phyloP scores from a whole-genome alignment of 129 eudicot species.

The Escallonia herrerae region DNA sequence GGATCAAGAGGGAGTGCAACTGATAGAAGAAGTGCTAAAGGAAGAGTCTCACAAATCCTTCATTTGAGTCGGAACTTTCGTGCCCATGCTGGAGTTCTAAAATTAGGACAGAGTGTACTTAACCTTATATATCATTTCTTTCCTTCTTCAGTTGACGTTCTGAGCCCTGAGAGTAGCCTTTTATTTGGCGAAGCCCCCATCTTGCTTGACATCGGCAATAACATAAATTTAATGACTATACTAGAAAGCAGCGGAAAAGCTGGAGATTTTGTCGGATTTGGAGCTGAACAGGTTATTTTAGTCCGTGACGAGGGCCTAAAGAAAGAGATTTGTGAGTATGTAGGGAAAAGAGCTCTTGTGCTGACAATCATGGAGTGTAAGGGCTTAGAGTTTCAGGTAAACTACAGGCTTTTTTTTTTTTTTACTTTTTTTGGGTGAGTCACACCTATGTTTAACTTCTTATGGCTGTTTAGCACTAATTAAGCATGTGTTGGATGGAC shows the following conservation, averaged over 20 bases:
- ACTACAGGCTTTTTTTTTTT: not conserved
- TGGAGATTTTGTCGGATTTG: slow-evolving; percentile 58
- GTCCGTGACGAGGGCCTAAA: slow-evolving; percentile 64
- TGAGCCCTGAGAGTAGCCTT: slow-evolving; percentile 60
- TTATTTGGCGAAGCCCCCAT: slow-evolving; percentile 59
- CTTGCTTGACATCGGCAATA: slow-evolving; percentile 46
- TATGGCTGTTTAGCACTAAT: not conserved
- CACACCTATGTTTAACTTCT: not conserved
- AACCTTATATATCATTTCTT: slow-evolving; percentile 52
- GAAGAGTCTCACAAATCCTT: slow-evolving; percentile 40
- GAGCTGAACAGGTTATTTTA: slow-evolving; percentile 84
- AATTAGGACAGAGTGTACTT: slow-evolving; percentile 69
- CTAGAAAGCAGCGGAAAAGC: slow-evolving; percentile 40
- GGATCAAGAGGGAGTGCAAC: slow-evolving; percentile 10
- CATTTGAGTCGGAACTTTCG: slow-evolving; percentile 57
- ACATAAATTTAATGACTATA: slow-evolving; percentile 43
- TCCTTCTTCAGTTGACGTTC: slow-evolving; percentile 47
- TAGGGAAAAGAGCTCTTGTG: slow-evolving; percentile 70
- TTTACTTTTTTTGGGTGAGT: not conserved
- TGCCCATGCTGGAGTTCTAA: slow-evolving; percentile 63
- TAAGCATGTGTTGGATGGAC: too few relatives aligned
- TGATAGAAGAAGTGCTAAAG: slow-evolving; percentile 33
- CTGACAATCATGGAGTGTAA: slow-evolving; percentile 80
- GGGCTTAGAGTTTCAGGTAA: slow-evolving; percentile 82
- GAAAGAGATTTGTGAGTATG: slow-evolving; percentile 35